Conservation (phyloP, 2,329 filamentous ascomycete species). For the Xylariaceae sp. region DNA sequence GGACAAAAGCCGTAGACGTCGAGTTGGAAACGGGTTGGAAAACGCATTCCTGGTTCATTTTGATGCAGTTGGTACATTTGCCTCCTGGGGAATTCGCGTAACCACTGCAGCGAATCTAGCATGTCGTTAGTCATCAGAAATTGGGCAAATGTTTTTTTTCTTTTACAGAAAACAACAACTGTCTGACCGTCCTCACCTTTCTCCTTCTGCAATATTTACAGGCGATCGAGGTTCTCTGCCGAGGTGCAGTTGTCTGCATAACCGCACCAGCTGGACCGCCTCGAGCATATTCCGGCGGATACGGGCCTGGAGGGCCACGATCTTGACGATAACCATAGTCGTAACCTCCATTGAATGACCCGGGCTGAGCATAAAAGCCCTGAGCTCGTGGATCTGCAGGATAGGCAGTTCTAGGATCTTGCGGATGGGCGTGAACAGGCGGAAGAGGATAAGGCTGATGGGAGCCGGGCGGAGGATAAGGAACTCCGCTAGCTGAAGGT, state of each 20-base stretch:
- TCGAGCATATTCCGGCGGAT: slow-evolving; percentile 30
- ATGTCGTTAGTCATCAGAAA: slow-evolving; percentile 21
- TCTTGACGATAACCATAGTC: slow-evolving; percentile 35
- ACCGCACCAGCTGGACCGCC: slow-evolving; percentile 35
- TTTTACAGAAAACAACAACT: not conserved
- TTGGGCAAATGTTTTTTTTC: too few species aligned
- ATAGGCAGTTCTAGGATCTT: slow-evolving; percentile 32
- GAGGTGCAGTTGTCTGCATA: slow-evolving; percentile 51
- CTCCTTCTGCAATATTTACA: slow-evolving; percentile 61
- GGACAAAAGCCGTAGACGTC: slow-evolving; percentile 56
- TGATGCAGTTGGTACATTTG: slow-evolving; percentile 60
- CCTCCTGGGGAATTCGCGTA: slow-evolving; percentile 58
- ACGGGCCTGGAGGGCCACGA: slow-evolving; percentile 28
- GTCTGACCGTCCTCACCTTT: slow-evolving; percentile 43
- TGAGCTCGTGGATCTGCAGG: slow-evolving; percentile 39
- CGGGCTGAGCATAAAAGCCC: slow-evolving; percentile 20
- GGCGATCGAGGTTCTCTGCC: slow-evolving; percentile 59
- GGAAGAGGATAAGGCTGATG: slow-evolving; percentile 24
- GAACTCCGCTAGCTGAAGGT: slow-evolving; percentile 19
- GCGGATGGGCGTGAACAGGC: slow-evolving; percentile 34
- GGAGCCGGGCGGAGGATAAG: slow-evolving; percentile 25
- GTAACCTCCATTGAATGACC: slow-evolving; percentile 23
- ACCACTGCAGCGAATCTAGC: slow-evolving; percentile 59
- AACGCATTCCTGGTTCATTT: slow-evolving; percentile 61
- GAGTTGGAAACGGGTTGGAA: slow-evolving; percentile 59